Conservation (phyloP, 1,284 basidiomycete genomes). For the Rhizoctonia solani region DNA sequence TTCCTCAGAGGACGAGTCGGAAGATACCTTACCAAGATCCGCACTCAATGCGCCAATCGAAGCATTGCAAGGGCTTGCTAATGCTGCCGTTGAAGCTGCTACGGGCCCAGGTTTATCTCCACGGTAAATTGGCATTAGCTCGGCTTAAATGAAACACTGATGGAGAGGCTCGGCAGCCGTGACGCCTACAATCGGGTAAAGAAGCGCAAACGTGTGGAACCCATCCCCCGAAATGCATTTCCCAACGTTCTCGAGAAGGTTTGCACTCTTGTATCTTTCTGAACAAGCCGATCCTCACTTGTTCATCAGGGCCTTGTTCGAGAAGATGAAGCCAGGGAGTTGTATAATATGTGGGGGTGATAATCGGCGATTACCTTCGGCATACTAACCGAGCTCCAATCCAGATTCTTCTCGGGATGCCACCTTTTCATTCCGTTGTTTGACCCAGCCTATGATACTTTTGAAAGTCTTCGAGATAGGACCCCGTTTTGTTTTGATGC, state of each 20-base stretch:
- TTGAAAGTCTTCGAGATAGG: constrained; percentile 85
- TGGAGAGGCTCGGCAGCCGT: not conserved
- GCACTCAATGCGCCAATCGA: constrained; percentile 89
- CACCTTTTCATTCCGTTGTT: constrained; percentile 94
- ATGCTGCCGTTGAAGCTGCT: constrained; percentile 90
- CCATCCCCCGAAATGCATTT: constrained; percentile 81
- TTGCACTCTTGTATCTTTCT: constrained; percentile 15
- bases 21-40: constrained; percentile 79
- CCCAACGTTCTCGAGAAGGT: constrained; percentile 84
- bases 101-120: constrained; percentile 59
- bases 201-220: constrained; percentile 86
- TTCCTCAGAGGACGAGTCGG: constrained; percentile 86
- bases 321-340: constrained; percentile 75
- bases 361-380: constrained; percentile 24
- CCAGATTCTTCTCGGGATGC: constrained; percentile 91
- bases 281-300: not conserved
- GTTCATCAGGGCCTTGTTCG: constrained; percentile 63
- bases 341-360: constrained; percentile 73
- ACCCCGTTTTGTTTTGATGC: constrained; percentile 93
- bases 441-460: constrained; percentile 87
- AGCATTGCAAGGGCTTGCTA: constrained; percentile 87
- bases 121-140: not conserved
- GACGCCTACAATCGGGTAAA: constrained; percentile 53
- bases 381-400: constrained; percentile 43
- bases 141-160: not conserved